Base-by-base conservation (phyloP, 2,329 filamentous ascomycete species). In the Paecilomyces sp. region DNA sequence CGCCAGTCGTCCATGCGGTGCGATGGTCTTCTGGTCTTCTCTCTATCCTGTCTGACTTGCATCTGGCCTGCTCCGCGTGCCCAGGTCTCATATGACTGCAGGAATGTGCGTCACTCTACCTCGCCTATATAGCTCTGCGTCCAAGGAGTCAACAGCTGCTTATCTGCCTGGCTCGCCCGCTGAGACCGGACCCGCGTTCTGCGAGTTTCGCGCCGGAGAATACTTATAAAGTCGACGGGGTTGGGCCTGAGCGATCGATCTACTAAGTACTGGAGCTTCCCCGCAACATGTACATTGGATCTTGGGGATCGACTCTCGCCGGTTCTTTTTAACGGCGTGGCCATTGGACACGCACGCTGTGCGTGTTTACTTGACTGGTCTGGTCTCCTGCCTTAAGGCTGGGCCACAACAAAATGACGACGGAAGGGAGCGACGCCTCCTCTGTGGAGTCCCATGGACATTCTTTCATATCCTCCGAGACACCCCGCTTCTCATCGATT, bases 11-110 rank as follows among this genome's bases (percentile, higher is more conserved):
- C 41, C 15, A 47, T 47, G 41, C n/a, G 41, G 3, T 47, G 36
- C 36, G 15, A 47, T 18, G 8, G 41, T 47, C 41, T 47, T 47
- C 22, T 22, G 22, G 22, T 22, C 22, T 22, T 22, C 22, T 22
- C 41, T 47, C 41, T 18, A 47, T 47, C 41, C 41, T 41, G 36
- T 41, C 13, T 47, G 41, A 47, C n/a, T 47, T 47, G 41, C 41
- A 47, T 47, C 28, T 34, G 4, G 34, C 8, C 25, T 53, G 55
- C 58, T 56, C 57, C 58, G 54, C 54, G 55, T 28, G 28, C 24
- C 18, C 30, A 30, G 54, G 57, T 60, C 58, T 62, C 64, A 63
- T 60, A 61, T 62, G 64, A 66, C 63, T 63, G 63, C 63, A 61
- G 64, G 60, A 62, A 61, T 25, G 31, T 7, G 22, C 28, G 24